Conservation (phyloP, 83 land plant genomes). For the Thuja plicata region DNA sequence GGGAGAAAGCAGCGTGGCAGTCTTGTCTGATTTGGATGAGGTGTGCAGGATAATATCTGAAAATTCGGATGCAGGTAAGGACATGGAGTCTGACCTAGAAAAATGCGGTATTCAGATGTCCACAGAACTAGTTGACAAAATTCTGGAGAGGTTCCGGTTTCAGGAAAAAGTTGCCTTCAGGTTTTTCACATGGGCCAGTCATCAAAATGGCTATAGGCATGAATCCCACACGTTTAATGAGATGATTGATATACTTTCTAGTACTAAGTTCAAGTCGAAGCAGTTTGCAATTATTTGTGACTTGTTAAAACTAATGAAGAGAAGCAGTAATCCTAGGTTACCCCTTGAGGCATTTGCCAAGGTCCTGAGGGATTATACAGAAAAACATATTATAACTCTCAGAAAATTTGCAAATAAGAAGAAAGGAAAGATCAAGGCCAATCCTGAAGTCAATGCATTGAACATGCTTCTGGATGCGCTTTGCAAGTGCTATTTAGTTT, state of each 20-base stretch:
- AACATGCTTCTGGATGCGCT: slow-evolving; percentile 61
- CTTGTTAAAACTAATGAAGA: slow-evolving; percentile 60
- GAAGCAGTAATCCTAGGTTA: slow-evolving; percentile 33
- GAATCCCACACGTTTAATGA: slow-evolving; percentile 19
- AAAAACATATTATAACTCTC: slow-evolving; percentile 44
- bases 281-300: slow-evolving; percentile 64
- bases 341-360: slow-evolving; percentile 43
- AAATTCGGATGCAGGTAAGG: slow-evolving; percentile 15
- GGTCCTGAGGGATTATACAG: slow-evolving; percentile 50
- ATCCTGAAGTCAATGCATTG: slow-evolving; percentile 61
- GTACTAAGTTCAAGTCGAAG: slow-evolving; percentile 52
- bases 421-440: slow-evolving; percentile 42
- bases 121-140: slow-evolving; percentile 39
- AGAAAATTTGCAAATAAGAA: slow-evolving; percentile 58
- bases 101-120: slow-evolving; percentile 24
- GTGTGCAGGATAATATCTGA: slow-evolving; percentile 31
- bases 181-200: slow-evolving; percentile 73
- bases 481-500: slow-evolving; percentile 66
- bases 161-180: slow-evolving; percentile 67
- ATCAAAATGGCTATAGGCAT: slow-evolving; percentile 45
- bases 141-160: slow-evolving; percentile 40
- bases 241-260: slow-evolving; percentile 40
- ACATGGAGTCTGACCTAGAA: slow-evolving; percentile 55
- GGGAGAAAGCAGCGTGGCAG: background rate
- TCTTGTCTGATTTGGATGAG: slow-evolving; percentile 14